Percentiles rank a stretch among this genome's conserved stretches.
These are phyloP conservation scores for Trametes punicea DNA, from an alignment of 768 basidiomycete genomes.

Conservation along the genomic window DNA sequence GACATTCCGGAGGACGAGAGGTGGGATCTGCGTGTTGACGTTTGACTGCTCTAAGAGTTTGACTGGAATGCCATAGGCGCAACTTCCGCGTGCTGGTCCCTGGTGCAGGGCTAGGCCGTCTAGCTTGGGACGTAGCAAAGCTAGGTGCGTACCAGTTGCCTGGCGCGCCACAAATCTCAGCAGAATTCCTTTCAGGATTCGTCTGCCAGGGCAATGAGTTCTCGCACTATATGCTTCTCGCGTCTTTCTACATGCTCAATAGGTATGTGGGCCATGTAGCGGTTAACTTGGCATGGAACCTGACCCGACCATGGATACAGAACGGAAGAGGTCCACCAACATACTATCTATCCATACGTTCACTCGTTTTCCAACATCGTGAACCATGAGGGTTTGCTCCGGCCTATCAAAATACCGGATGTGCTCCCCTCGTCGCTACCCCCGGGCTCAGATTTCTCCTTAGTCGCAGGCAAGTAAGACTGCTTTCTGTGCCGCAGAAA, in stretches of 20 bases:
- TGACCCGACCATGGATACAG: constrained; percentile 28
- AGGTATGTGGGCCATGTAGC: constrained; percentile 43
- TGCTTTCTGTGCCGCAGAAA: background rate
- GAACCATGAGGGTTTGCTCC: constrained; percentile 57
- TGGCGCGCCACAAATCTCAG: background rate
- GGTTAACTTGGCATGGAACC: background rate
- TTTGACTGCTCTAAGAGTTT: background rate
- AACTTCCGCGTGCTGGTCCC: constrained; percentile 79
- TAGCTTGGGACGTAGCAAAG: constrained; percentile 85
- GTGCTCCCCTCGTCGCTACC: constrained; percentile 75
- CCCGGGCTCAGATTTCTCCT: constrained; percentile 62
- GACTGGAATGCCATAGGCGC: constrained; percentile 32
- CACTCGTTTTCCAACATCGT: constrained; percentile 89
- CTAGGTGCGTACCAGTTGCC: constrained; percentile 48
- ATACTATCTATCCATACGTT: constrained; percentile 84
- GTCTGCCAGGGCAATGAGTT: constrained; percentile 94
- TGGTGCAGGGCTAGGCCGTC: constrained; percentile 83
- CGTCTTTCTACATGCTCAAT: constrained; percentile 87
- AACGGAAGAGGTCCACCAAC: constrained; percentile 61
- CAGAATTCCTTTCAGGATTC: constrained; percentile 53
- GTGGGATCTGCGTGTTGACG: constrained; percentile 27
- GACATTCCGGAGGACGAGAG: constrained; percentile 53
- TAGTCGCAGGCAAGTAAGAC: constrained; percentile 68
- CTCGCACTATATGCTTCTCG: constrained; percentile 90
- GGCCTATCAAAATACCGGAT: constrained; percentile 74